These are phyloP conservation scores for Erucastrum elatum DNA, from an alignment of 345 rosid species.

Conservation along the genomic window DNA sequence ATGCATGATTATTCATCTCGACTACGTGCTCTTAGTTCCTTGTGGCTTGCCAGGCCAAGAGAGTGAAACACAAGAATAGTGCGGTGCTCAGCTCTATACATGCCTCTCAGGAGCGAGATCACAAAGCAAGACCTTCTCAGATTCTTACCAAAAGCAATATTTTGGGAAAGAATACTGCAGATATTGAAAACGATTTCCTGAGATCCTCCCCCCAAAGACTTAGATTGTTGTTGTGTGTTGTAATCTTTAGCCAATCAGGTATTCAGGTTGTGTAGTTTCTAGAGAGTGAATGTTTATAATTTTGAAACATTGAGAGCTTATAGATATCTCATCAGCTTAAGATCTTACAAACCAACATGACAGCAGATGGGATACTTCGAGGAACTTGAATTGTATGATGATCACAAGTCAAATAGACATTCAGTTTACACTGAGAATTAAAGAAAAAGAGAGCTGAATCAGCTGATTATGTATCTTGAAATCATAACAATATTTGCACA, in stretches of 20 bases:
- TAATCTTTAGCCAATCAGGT: slow-evolving; percentile 36
- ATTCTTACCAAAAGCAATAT: slow-evolving; percentile 25
- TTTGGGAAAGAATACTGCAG: slow-evolving; percentile 28
- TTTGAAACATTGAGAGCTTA: slow-evolving; percentile 27
- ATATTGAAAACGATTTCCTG: slow-evolving; percentile 10
- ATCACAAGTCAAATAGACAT: slow-evolving; percentile 8
- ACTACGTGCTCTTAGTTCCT: slow-evolving; percentile 94
- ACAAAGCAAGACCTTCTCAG: slow-evolving; percentile 23
- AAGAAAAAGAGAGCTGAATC: neutral
- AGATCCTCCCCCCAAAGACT: neutral
- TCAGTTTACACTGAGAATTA: slow-evolving; percentile 16
- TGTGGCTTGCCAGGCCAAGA: slow-evolving; percentile 96
- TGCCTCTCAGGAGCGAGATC: slow-evolving; percentile 23
- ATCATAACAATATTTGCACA: no score
- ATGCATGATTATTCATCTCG: slow-evolving; percentile 90
- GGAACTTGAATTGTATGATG: slow-evolving; percentile 19
- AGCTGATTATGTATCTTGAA: neutral
- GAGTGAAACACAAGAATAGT: slow-evolving; percentile 52
- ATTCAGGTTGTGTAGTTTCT: slow-evolving; percentile 26
- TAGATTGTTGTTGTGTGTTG: slow-evolving; percentile 32
- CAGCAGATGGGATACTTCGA: slow-evolving; percentile 24
- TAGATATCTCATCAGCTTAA: slow-evolving; percentile 30
- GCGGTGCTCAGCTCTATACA: slow-evolving; percentile 15
- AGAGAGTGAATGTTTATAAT: slow-evolving; percentile 32
- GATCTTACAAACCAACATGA: slow-evolving; percentile 24